A percentile compares a stretch with the other conserved stretches of the same genome.
Evolutionary conservation across 2,329 filamentous ascomycete genomes (phyloP).

Genomic region (Cercospora janseana): DNA sequence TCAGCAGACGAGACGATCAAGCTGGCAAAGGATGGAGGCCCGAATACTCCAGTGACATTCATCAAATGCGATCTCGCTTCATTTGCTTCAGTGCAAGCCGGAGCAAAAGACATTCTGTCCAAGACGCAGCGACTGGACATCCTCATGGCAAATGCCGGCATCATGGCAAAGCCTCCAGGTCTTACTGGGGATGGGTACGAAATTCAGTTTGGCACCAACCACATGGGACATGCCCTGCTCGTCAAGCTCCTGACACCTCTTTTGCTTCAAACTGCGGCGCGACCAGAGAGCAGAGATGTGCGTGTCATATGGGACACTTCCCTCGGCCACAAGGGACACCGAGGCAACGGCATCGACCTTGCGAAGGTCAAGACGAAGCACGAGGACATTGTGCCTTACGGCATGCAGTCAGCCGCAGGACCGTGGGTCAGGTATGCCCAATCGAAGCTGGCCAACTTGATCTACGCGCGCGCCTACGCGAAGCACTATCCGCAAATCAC

Average conservation of each 20-base stretch:
- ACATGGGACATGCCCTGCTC: slow-evolving; percentile 38
- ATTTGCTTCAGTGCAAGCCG: slow-evolving; percentile 26
- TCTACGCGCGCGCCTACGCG: slow-evolving; percentile 47
- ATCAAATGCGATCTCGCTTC: slow-evolving; percentile 33
- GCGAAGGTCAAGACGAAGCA: slow-evolving; percentile 32
- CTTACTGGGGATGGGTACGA: slow-evolving; percentile 37
- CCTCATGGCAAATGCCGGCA: slow-evolving; percentile 24
- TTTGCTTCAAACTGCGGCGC: slow-evolving; percentile 28
- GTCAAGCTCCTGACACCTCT: slow-evolving; percentile 33
- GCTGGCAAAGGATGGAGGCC: slow-evolving; percentile 37
- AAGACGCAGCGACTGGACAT: slow-evolving; percentile 28
- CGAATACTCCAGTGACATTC: slow-evolving; percentile 43
- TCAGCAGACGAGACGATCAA: slow-evolving; percentile 48
- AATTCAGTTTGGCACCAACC: slow-evolving; percentile 38
- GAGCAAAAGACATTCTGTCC: slow-evolving; percentile 24
- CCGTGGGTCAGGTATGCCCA: slow-evolving; percentile 46
- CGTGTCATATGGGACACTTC: slow-evolving; percentile 36
- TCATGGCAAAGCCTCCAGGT: slow-evolving; percentile 29
- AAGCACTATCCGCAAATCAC: slow-evolving; percentile 47
- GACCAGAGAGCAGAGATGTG: slow-evolving; percentile 25
- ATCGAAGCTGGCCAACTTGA: slow-evolving; percentile 52
- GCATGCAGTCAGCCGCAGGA: slow-evolving; percentile 1
- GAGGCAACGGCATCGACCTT: slow-evolving; percentile 28
- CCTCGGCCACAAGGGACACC: slow-evolving; percentile 27
- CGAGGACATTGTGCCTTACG: slow-evolving; percentile 14